These are phyloP conservation scores for Nadsonia commutata DNA, from an alignment of 1,139 yeast genomes.

Conservation along the genomic window DNA sequence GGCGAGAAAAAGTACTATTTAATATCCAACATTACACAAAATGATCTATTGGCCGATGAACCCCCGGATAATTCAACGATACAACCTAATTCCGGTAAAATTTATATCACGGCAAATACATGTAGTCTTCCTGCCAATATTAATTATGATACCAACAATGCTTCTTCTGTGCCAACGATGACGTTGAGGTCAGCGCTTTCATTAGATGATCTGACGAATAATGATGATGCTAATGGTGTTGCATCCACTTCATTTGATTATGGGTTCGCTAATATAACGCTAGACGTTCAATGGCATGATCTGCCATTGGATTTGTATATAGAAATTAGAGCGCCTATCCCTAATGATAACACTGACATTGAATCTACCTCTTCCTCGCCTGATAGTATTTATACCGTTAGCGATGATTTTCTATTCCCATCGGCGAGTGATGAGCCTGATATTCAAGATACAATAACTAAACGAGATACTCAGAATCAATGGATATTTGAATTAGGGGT, in stretches of 20 bases:
- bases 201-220: not conserved
- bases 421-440: not conserved
- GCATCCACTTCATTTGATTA: conserved; percentile 3
- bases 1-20: conserved; percentile 18
- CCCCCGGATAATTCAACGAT: not conserved
- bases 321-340: conserved; percentile 13
- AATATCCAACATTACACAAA: too few species aligned
- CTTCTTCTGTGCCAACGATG: conserved; percentile 3
- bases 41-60: not conserved
- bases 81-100: conserved; percentile 1
- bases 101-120: conserved; percentile 13
- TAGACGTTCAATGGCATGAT: conserved; percentile 4
- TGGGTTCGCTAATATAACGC: conserved; percentile 18
- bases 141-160: conserved; percentile 1
- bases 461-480: conserved; percentile 4
- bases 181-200: conserved; percentile 1
- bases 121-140: not conserved
- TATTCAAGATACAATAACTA: not conserved
- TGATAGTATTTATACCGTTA: not conserved
- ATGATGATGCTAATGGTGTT: not conserved
- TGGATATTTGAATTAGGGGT: conserved; percentile 50
- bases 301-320: conserved; percentile 8
- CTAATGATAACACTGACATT: not conserved
- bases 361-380: not conserved
- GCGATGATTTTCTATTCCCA: too few species aligned